A percentile compares a stretch with the other conserved stretches of the same genome.
phyloP scores from a whole-genome alignment of 108 stramenopile genomes.

The Tribonema minus region DNA sequence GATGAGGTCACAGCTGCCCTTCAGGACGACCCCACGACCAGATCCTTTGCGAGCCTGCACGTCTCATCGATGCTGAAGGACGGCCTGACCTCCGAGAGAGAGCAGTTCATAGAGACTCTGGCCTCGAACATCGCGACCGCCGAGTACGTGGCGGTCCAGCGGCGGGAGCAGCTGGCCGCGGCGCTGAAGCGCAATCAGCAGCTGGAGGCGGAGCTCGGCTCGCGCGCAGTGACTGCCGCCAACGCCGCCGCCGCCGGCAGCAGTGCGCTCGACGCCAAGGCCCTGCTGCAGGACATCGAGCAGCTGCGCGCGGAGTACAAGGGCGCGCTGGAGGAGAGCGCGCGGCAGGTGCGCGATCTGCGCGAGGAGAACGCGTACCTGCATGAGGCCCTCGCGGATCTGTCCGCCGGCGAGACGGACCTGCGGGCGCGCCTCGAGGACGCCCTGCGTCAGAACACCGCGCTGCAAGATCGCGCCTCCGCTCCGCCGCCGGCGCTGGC shows the following conservation, averaged over 20 bases:
- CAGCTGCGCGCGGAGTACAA: not conserved
- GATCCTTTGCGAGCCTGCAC: not conserved
- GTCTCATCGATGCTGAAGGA: not conserved
- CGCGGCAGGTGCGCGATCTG: not conserved
- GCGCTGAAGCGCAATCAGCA: not conserved
- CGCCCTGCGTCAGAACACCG: too few relatives aligned
- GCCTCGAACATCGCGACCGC: not conserved
- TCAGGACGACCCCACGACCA: not conserved
- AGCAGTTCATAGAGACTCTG: not conserved
- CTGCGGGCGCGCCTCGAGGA: too few relatives aligned
- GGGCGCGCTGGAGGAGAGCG: not conserved
- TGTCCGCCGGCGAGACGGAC: too few relatives aligned
- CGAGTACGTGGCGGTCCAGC: not conserved
- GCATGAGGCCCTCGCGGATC: too few relatives aligned
- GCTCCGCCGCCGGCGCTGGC: too few relatives aligned
- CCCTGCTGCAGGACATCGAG: not conserved
- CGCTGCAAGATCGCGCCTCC: too few relatives aligned
- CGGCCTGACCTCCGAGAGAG: not conserved
- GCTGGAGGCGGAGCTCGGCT: not conserved
- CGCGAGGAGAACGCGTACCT: not conserved
- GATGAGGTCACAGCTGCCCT: not conserved
- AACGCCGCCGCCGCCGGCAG: not conserved
- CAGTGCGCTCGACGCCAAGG: not conserved
- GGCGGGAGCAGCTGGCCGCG: not conserved
- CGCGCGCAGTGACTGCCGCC: not conserved